Base-by-base conservation (phyloP, 2,329 filamentous ascomycete species). In the Aquanectria penicillioides region DNA sequence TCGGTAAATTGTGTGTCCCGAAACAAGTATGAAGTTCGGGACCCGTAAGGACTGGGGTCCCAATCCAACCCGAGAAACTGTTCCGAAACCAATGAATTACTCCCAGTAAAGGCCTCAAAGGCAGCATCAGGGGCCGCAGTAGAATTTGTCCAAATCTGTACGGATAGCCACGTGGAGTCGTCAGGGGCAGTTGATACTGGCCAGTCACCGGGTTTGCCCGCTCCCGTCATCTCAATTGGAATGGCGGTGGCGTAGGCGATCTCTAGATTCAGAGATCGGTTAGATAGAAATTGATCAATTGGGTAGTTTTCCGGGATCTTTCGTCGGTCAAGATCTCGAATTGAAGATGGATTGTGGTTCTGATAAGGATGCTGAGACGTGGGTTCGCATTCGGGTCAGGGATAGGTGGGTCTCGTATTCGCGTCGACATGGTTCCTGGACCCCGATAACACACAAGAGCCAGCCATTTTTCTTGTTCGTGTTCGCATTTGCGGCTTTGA, bases 381-480 rank as follows among this genome's bases (percentile, higher is more conserved):
- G n/a, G 13, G 13, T 38, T 58, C 59, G 59, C 59, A 58, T 61
- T 59, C 55, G 59, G 28, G 44, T 55, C 47, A 17, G 3, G 17
- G 8, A 17, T 22, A 33, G 22, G 44, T 51, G 59, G 37, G 37
- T 4, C 44, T 59, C 59, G 59, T 62, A 62, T 62, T 62, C 59
- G 59, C 17, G 28, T 43, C 18, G 25, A 17, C 13, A 11, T 11
- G 13, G 33, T 34, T 26, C 17, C 15, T 34, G 13, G 18, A n/a
- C 15, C 34, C 15, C 17, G 23, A 25, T 29, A 17, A 46, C 31
- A 17, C 11, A 13, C 23, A n/a, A 26, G 34, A 18, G 20, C 18
- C 22, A 57, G 11, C 25, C 33, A 23, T 29, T 17, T 13, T 25
- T 62, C 59, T 62, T 62, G 55, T 62, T 62, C 59, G 59, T 62